A percentile compares a stretch with the other conserved stretches of the same genome.
Conservation (phyloP, 805 yeast species). For the Scheffersomyces spartinae region DNA sequence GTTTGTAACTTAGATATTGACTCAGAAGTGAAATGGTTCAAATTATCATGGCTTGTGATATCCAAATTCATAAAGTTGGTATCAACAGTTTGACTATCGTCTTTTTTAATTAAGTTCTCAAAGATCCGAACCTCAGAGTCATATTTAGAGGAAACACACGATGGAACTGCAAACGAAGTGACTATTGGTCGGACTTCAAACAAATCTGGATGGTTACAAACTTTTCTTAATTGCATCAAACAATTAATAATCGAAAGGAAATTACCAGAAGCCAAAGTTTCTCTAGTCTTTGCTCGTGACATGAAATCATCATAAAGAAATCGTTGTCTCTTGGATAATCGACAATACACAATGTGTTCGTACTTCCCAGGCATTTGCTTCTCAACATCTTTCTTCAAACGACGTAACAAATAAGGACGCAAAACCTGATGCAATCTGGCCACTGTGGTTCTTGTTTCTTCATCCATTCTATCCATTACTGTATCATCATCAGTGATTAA, state of each 20-base stretch:
- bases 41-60: slow-evolving; percentile 34
- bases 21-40: slow-evolving; percentile 36
- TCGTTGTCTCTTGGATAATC: slow-evolving; percentile 85
- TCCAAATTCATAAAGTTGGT: slow-evolving; percentile 50
- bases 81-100: slow-evolving; percentile 24
- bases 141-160: slow-evolving; percentile 46
- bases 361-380: slow-evolving; percentile 98
- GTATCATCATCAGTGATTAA: slow-evolving; percentile 26
- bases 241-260: slow-evolving; percentile 92
- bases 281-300: slow-evolving; percentile 93
- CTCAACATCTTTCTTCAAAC: slow-evolving; percentile 93
- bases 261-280: slow-evolving; percentile 88
- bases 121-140: slow-evolving; percentile 28
- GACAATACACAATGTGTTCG: slow-evolving; percentile 89
- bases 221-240: slow-evolving; percentile 94
- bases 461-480: slow-evolving; percentile 36
- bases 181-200: slow-evolving; percentile 93
- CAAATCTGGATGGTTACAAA: slow-evolving; percentile 91
- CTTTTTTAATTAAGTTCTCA: slow-evolving; percentile 10
- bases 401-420: slow-evolving; percentile 82
- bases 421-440: slow-evolving; percentile 84
- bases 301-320: slow-evolving; percentile 90
- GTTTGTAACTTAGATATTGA: slow-evolving; percentile 37
- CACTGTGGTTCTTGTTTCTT: slow-evolving; percentile 77
- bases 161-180: slow-evolving; percentile 73